Evolutionary conservation across 805 yeast species (phyloP).

Genomic region (Candida insectorum): DNA sequence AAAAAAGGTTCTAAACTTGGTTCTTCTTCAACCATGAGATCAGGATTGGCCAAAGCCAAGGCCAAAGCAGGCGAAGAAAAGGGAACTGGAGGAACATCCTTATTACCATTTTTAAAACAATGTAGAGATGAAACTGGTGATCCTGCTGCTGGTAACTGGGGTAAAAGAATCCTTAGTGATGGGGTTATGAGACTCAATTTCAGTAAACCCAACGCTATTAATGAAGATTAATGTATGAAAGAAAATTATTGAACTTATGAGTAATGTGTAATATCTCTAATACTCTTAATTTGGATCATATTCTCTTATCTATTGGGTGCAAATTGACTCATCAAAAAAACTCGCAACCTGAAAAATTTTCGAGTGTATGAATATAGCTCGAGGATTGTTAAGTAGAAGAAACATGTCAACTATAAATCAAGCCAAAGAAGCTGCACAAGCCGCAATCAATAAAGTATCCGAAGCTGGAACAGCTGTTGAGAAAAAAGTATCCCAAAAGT

Average conservation of each 20-base stretch:
- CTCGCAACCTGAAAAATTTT: slow-evolving; percentile 8
- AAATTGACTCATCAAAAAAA: neutral
- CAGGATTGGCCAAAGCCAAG: slow-evolving; percentile 59
- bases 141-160: slow-evolving; percentile 92
- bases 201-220: slow-evolving; percentile 37
- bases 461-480: slow-evolving; percentile 1
- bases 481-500: slow-evolving; percentile 15
- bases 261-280: too few relatives aligned
- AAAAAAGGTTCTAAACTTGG: slow-evolving; percentile 52
- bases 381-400: slow-evolving; percentile 2
- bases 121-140: slow-evolving; percentile 96
- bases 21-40: slow-evolving; percentile 56
- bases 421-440: slow-evolving; percentile 2
- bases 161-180: slow-evolving; percentile 63
- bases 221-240: slow-evolving; percentile 27
- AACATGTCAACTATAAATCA: slow-evolving; percentile 3
- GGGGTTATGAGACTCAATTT: slow-evolving; percentile 45
- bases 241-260: neutral
- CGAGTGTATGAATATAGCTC: slow-evolving; percentile 2
- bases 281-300: too few relatives aligned
- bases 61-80: slow-evolving; percentile 50
- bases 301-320: too few relatives aligned
- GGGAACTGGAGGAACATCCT: slow-evolving; percentile 94
- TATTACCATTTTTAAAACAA: slow-evolving; percentile 88
- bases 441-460: slow-evolving; percentile 1